Evolutionary conservation across 176 grass and related monocot genomes (phyloP), one percentile per base, ranked within the genome.

Genomic region (Rhynchospora breviuscula): DNA sequence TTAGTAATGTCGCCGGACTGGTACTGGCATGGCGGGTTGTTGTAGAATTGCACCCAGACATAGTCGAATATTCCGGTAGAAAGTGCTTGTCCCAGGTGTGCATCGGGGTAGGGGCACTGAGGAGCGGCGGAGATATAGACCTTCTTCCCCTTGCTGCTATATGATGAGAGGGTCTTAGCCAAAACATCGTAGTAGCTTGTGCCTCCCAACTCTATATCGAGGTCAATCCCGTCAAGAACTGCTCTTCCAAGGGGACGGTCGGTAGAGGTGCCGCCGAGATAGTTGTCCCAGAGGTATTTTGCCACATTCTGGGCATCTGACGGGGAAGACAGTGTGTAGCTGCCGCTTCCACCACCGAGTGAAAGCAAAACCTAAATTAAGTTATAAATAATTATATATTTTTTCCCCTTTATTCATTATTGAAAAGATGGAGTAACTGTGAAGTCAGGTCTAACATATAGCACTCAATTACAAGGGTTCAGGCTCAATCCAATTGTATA

Each of bases 21-120:
- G 88, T 85, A 97, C 86, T 97, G 79, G 82, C 91, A 97, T 25
- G 52, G 68, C 11, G 74, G 84, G 81, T 97, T 92, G 65, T 94
- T 94, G 91, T 92, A 97, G 77, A 97, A 97, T 86, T 97, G 94
- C 54, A 97, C 86, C 94, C 94, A 97, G 29, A 97, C 90, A 88
- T 92, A 94, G 88, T 97, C 90, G 68, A 97, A 94, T 15, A 90
- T 74, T 46, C 86, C 90, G 8, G 88, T 88, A 45, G 84, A 67
- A 18, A 94, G 80, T 79, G 90, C 90, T 3, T 80, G 26, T 0
- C 22, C 78, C 6, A 94, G 76, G 10, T 62, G 81, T 1, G 47
- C 47, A 79, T 91, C 94, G 12, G 93, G 91, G 89, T 72, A 89
- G 0, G 86, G 81, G 67, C 91, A 93, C 86, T 90, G 86, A 8